These are phyloP conservation scores for Platanthera guangdongensis DNA, from an alignment of 106 monocot genomes.

Conservation along the genomic window DNA sequence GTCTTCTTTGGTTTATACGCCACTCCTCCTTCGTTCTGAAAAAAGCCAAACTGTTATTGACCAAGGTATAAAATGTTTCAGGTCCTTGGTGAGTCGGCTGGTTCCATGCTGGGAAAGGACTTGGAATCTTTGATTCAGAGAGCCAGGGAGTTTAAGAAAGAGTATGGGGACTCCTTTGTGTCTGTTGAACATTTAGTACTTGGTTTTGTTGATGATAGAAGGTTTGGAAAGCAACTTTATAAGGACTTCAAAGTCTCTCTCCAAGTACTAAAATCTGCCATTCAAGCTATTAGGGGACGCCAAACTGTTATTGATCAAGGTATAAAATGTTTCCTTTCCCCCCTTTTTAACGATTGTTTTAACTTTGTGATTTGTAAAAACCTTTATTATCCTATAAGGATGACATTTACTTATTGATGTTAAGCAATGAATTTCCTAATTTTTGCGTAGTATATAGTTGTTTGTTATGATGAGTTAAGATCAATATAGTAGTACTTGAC, in stretches of 20 bases:
- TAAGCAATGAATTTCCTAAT: not conserved
- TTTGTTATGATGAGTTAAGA: not conserved
- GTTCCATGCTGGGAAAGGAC: constrained; percentile 84
- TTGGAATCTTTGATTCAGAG: constrained; percentile 88
- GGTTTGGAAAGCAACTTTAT: constrained; percentile 87
- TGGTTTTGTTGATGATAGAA: constrained; percentile 66
- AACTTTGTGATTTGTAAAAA: too few relatives aligned
- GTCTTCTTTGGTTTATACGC: not conserved
- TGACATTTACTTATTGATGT: not conserved
- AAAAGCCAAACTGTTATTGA: not conserved
- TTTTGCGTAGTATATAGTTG: not conserved
- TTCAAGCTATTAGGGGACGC: constrained; percentile 72
- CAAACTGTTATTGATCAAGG: constrained; percentile 96
- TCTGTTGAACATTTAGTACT: constrained; percentile 95
- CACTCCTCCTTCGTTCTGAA: not conserved
- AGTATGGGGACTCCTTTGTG: constrained; percentile 89
- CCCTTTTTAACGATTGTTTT: not conserved
- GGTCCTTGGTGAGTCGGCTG: constrained; percentile 89
- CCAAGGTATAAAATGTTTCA: constrained; percentile 10
- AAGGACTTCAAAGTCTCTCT: constrained; percentile 84
- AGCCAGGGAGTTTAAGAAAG: constrained; percentile 81
- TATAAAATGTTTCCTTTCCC: constrained; percentile 11
- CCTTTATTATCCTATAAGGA: not conserved
- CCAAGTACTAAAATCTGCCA: constrained; percentile 40
- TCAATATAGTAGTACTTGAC: not conserved